These are phyloP conservation scores for Ogataea nakhonphanomensis DNA, from an alignment of 805 yeast species.

Conservation along the genomic window DNA sequence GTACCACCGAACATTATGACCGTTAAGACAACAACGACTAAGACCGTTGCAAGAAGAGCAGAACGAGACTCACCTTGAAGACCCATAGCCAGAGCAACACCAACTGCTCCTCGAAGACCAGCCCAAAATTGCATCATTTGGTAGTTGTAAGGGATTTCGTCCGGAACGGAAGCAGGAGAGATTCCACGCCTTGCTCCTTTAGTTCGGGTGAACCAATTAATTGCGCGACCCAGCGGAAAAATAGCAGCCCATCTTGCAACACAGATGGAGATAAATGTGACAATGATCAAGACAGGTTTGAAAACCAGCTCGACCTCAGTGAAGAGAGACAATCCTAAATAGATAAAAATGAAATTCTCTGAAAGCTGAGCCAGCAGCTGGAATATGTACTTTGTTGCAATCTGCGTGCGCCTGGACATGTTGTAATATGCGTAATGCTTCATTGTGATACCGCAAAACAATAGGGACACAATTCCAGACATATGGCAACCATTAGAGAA, in stretches of 20 bases:
- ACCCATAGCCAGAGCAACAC: constrained; percentile 98
- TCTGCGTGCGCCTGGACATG: constrained; percentile 96
- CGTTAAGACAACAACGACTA: constrained; percentile 94
- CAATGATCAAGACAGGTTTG: constrained; percentile 87
- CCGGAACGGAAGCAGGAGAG: constrained; percentile 45
- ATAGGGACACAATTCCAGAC: constrained; percentile 95
- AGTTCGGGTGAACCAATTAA: constrained; percentile 73
- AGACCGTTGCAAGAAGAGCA: constrained; percentile 86
- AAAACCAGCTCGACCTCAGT: constrained; percentile 95
- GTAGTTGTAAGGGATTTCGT: constrained; percentile 90
- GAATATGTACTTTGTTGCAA: constrained; percentile 92
- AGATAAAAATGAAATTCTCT: constrained; percentile 95
- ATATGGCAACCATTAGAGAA: constrained; percentile 98
- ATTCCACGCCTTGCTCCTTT: constrained; percentile 50
- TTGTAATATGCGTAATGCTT: constrained; percentile 96
- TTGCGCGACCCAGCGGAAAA: constrained; percentile 82
- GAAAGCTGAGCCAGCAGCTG: constrained; percentile 92
- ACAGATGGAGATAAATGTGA: constrained; percentile 87
- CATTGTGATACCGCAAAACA: constrained; percentile 94
- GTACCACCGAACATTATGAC: constrained; percentile 98
- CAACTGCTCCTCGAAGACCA: constrained; percentile 97
- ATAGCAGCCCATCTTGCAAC: constrained; percentile 96
- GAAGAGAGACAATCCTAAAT: constrained; percentile 88
- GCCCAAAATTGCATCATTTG: constrained; percentile 99
- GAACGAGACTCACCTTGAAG: constrained; percentile 90